These are phyloP conservation scores for Daldinia eschscholtzii DNA, from an alignment of 2,329 filamentous ascomycete species.

Conservation along the genomic window DNA sequence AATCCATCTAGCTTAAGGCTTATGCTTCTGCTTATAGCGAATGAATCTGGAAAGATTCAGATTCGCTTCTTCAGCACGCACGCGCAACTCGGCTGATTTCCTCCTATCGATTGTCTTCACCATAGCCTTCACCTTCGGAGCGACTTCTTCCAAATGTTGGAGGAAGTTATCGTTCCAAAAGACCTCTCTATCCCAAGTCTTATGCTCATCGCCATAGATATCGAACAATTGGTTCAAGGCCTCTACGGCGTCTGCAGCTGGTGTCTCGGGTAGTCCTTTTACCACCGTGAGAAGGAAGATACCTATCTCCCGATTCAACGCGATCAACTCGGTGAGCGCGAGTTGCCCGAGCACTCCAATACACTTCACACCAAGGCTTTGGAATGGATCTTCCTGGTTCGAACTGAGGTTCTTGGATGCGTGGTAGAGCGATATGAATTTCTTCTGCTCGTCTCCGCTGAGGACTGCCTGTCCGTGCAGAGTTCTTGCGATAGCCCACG, in stretches of 20 bases:
- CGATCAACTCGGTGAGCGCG: slow-evolving; percentile 65
- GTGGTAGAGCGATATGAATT: slow-evolving; percentile 75
- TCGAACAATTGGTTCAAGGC: slow-evolving; percentile 76
- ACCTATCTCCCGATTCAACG: slow-evolving; percentile 72
- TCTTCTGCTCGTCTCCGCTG: slow-evolving; percentile 67
- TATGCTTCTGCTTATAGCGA: slow-evolving; percentile 73
- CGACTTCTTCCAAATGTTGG: slow-evolving; percentile 66
- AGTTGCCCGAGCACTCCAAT: slow-evolving; percentile 75
- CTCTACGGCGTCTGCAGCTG: slow-evolving; percentile 71
- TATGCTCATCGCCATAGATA: slow-evolving; percentile 73
- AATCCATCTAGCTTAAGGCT: slow-evolving; percentile 49
- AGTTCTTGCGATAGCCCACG: slow-evolving; percentile 73
- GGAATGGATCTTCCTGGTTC: slow-evolving; percentile 66
- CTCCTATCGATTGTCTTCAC: slow-evolving; percentile 73
- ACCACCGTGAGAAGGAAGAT: slow-evolving; percentile 71
- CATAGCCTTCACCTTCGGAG: slow-evolving; percentile 67
- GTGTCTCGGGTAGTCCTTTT: slow-evolving; percentile 63
- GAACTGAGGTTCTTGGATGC: slow-evolving; percentile 62
- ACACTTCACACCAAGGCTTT: slow-evolving; percentile 73
- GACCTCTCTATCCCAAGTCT: slow-evolving; percentile 69
- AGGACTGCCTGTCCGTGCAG: slow-evolving; percentile 64
- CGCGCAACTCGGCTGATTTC: slow-evolving; percentile 66
- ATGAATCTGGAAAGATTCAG: slow-evolving; percentile 73
- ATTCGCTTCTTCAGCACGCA: slow-evolving; percentile 70
- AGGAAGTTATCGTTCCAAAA: slow-evolving; percentile 74